Percentiles rank a stretch among this genome's conserved stretches.
Conservation (phyloP, 1,284 basidiomycete genomes). For the Farysia itapuensis region DNA sequence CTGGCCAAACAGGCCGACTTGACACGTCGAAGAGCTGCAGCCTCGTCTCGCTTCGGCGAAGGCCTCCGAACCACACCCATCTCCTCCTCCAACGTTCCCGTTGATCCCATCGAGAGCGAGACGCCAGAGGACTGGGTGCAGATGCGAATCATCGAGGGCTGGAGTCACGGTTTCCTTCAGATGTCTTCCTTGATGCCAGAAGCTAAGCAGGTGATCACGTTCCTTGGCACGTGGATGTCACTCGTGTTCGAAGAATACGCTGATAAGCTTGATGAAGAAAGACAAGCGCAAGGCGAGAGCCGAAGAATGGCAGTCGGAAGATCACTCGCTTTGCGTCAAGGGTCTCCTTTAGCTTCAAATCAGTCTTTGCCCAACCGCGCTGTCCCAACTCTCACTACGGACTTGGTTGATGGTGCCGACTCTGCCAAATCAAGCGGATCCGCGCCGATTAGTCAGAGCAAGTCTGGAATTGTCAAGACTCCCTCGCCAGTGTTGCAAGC, state of each 20-base stretch:
- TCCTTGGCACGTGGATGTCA: slow-evolving; percentile 90
- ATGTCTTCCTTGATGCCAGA: slow-evolving; percentile 86
- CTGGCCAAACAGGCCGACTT: slow-evolving; percentile 69
- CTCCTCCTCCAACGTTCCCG: slow-evolving; percentile 59
- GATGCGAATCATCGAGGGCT: slow-evolving; percentile 66
- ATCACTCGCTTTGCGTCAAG: too few species aligned
- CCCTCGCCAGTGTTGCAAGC: neutral
- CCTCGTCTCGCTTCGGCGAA: slow-evolving; percentile 60
- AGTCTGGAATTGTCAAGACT: too few species aligned
- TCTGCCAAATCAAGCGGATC: too few species aligned
- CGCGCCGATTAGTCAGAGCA: too few species aligned
- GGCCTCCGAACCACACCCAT: slow-evolving; percentile 62
- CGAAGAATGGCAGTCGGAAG: too few species aligned
- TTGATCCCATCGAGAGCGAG: slow-evolving; percentile 67
- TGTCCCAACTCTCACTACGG: too few species aligned
- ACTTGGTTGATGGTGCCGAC: too few species aligned
- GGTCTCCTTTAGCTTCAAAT: too few species aligned
- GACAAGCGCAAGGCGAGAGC: too few species aligned
- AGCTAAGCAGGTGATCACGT: slow-evolving; percentile 76
- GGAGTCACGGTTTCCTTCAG: slow-evolving; percentile 64
- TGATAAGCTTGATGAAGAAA: slow-evolving; percentile 28
- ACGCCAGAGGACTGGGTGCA: slow-evolving; percentile 92
- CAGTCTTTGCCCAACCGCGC: too few species aligned
- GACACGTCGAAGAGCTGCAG: slow-evolving; percentile 52
- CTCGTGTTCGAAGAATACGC: slow-evolving; percentile 68